Evolutionary conservation across 177 flowering plant species (phyloP).

Genomic region (Telopea speciosissima): DNA sequence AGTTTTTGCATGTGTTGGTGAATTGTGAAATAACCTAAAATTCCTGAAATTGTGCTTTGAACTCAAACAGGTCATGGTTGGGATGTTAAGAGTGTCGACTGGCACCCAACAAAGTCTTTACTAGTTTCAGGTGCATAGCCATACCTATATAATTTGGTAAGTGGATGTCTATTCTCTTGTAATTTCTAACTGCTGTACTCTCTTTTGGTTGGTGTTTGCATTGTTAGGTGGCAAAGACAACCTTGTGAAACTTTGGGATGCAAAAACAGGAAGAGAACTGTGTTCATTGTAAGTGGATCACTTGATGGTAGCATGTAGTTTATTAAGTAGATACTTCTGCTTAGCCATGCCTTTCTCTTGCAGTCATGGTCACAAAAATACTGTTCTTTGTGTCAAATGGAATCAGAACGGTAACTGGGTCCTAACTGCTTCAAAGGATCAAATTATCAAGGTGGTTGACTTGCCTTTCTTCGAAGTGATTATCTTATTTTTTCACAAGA

Average conservation of each 20-base stretch:
- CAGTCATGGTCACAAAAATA: constrained; percentile 99
- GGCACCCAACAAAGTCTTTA: constrained; percentile 98
- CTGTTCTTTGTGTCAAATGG: constrained; percentile 93
- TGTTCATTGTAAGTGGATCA: constrained; percentile 71
- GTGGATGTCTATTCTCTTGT: not conserved
- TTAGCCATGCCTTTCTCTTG: constrained; percentile 21
- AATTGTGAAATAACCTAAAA: constrained; percentile 32
- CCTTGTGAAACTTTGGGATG: constrained; percentile 99
- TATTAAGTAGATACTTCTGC: constrained; percentile 1
- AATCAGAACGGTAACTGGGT: constrained; percentile 99
- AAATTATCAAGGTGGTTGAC: constrained; percentile 75
- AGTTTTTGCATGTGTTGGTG: not conserved
- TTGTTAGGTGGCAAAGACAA: constrained; percentile 89
- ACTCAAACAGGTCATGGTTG: constrained; percentile 99
- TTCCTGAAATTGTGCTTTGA: constrained; percentile 41
- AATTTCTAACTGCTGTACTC: not conserved
- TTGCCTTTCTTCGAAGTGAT: not conserved
- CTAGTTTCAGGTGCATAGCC: constrained; percentile 70
- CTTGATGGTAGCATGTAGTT: not conserved
- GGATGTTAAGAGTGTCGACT: constrained; percentile 99
- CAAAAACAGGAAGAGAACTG: constrained; percentile 84
- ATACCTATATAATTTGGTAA: not conserved
- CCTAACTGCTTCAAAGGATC: constrained; percentile 95
- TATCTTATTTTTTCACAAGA: not conserved
- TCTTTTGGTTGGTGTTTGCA: constrained; percentile 2